These are phyloP conservation scores for Maudiozyma serrabonitensis DNA, from an alignment of 805 yeast genomes.

Conservation along the genomic window DNA sequence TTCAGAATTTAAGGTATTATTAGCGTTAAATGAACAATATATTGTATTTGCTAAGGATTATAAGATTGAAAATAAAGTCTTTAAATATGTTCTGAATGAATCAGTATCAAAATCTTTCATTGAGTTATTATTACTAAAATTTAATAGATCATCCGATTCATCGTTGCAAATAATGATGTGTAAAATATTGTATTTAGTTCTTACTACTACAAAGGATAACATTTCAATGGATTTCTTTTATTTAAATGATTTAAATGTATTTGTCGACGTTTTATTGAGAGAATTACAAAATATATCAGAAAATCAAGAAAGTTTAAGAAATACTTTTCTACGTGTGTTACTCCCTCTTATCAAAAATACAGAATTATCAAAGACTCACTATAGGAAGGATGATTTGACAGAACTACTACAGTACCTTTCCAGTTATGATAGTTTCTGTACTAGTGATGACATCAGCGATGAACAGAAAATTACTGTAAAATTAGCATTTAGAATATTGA, in stretches of 20 bases:
- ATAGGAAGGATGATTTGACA: constrained; percentile 47
- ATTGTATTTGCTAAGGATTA: constrained; percentile 45
- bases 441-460: constrained; percentile 11
- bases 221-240: constrained; percentile 59
- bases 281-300: constrained; percentile 64
- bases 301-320: constrained; percentile 48
- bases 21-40: constrained; percentile 80
- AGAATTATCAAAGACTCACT: constrained; percentile 45
- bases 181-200: constrained; percentile 64
- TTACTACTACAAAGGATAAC: constrained; percentile 43
- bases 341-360: constrained; percentile 61
- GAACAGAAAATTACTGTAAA: constrained; percentile 33
- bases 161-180: constrained; percentile 68
- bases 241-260: constrained; percentile 73
- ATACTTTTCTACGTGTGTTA: constrained; percentile 65
- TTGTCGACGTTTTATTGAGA: constrained; percentile 72
- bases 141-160: constrained; percentile 65
- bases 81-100: constrained; percentile 40
- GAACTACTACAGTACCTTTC: constrained; percentile 42
- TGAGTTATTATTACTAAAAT: constrained; percentile 60
- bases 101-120: constrained; percentile 44
- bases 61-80: constrained; percentile 39
- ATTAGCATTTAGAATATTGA: constrained; percentile 33
- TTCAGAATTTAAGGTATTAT: constrained; percentile 57
- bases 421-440: constrained; percentile 18